These are phyloP conservation scores for Cercospora beticola DNA, from an alignment of 2,329 filamentous ascomycete species.

Conservation along the genomic window DNA sequence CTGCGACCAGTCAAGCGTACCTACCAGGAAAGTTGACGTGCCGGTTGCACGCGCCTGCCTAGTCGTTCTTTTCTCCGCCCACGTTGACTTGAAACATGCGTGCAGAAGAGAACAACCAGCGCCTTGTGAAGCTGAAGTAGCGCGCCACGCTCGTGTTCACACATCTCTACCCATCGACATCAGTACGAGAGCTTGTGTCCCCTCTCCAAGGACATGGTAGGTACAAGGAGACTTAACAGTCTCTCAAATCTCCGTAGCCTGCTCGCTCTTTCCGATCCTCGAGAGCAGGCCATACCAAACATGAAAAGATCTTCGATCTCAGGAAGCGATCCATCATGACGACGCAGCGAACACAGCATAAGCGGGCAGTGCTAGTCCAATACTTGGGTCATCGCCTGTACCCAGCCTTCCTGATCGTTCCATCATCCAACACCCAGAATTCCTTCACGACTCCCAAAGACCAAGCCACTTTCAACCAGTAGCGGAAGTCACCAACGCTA, in stretches of 20 bases:
- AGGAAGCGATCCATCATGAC: neutral
- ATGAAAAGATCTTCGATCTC: neutral
- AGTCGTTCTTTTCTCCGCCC: constrained; percentile 10
- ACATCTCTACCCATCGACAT: neutral
- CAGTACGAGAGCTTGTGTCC: neutral
- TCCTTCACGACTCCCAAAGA: neutral
- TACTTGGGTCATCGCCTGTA: neutral
- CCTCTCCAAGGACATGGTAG: constrained; percentile 1
- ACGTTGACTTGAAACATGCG: constrained; percentile 7
- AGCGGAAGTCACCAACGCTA: constrained; percentile 11
- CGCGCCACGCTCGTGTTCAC: neutral
- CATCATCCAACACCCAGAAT: neutral
- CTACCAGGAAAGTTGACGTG: constrained; percentile 12
- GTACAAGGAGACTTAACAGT: constrained; percentile 2
- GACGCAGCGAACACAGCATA: constrained; percentile 1
- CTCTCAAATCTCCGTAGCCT: constrained; percentile 13
- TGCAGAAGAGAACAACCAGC: constrained; percentile 1
- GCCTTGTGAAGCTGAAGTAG: neutral
- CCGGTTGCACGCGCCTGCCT: constrained; percentile 13
- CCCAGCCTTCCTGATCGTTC: neutral
- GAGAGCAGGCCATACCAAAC: neutral
- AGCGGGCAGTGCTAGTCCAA: neutral
- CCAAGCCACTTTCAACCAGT: neutral
- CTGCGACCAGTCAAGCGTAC: constrained; percentile 2
- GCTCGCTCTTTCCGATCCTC: constrained; percentile 3